Conservation (phyloP, 2,329 filamentous ascomycete species). For the Teratosphaeria nubilosa region DNA sequence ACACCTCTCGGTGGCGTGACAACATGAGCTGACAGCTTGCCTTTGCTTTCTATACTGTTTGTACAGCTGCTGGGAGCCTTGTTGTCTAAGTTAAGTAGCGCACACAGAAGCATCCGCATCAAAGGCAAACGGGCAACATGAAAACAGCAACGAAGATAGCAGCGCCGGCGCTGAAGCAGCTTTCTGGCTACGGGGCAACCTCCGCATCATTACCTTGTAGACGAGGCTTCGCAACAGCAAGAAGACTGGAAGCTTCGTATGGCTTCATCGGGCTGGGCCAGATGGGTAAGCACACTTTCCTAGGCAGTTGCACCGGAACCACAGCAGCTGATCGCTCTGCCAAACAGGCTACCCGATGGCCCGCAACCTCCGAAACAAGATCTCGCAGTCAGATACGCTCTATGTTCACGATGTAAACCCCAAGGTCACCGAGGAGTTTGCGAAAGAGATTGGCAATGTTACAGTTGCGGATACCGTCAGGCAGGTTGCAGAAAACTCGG, state of each 20-base stretch:
- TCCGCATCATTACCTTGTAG: conserved; percentile 4
- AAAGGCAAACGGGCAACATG: not conserved
- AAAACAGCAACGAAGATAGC: not conserved
- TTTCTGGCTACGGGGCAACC: not conserved
- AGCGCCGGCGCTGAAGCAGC: conserved; percentile 2
- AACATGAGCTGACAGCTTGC: not conserved
- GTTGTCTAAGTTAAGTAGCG: not conserved
- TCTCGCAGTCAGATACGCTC: conserved; percentile 52
- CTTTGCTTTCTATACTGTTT: not conserved
- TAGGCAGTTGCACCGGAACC: conserved; percentile 5
- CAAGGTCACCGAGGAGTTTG: conserved; percentile 46
- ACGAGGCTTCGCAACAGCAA: conserved; percentile 36
- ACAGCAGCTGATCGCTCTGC: not conserved
- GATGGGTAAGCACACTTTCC: conserved; percentile 34
- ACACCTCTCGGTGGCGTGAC: not conserved
- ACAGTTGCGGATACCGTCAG: conserved; percentile 47
- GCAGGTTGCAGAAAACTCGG: conserved; percentile 56
- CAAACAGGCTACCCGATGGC: conserved; percentile 60
- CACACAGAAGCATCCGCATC: not conserved
- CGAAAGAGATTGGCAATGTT: conserved; percentile 44
- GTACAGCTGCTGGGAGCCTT: not conserved
- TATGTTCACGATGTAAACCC: conserved; percentile 57
- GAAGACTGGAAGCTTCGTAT: conserved; percentile 34
- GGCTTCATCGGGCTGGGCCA: conserved; percentile 42
- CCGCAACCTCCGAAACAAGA: conserved; percentile 57